Base-by-base conservation (phyloP, 2,329 filamentous ascomycete genomes). In the Mycogone perniciosa region DNA sequence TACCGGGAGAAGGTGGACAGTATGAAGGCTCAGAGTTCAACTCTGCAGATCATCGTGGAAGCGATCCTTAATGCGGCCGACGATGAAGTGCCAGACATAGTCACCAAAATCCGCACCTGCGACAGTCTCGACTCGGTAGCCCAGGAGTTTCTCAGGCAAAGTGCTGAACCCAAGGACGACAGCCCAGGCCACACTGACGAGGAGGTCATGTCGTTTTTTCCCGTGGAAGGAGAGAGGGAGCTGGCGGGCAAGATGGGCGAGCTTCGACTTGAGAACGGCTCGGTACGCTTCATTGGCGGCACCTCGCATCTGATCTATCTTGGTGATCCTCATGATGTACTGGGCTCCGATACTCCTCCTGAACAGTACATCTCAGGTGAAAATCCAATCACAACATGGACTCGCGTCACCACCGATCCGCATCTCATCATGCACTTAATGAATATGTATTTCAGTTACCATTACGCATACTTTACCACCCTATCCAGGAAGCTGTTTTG, bases 391-490 rank as follows among this genome's bases (percentile, higher is more conserved):
- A 84, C 82, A 20, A 91, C 86, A 48, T 99, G 93, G 93, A 95
- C 92, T 0, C 81, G 77, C 11, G 89, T 96, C 42, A 96, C 89
- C 1, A 76, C 82, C 46, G 89, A 96, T 64, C 77, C 83, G 27
- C 80, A 86, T 48, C 76, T 96, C 42, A 83, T 96, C 59, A 80
- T 84, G 11, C 92, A 96, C 67, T 80, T 99, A 13, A 82, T 99
- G 64, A 92, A 91, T 62, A 91, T 97, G 88, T 99, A 99, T 70
- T 97, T 97, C 71, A 89, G 85, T 60, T 97, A 92, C 87, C 93
- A 97, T 68, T 97, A 97, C 67, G 85, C 90, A 13, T 97, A 93
- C 70, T 99, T 97, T 67, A 92, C 90, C 4, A 93, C 88, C 0
- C 74, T 97, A 6, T 92, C 91, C 9, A 95, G 89, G 65, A 83